A percentile compares a stretch with the other conserved stretches of the same genome.
phyloP scores from a whole-genome alignment of 768 basidiomycete genomes.

The Amanita thiersii region DNA sequence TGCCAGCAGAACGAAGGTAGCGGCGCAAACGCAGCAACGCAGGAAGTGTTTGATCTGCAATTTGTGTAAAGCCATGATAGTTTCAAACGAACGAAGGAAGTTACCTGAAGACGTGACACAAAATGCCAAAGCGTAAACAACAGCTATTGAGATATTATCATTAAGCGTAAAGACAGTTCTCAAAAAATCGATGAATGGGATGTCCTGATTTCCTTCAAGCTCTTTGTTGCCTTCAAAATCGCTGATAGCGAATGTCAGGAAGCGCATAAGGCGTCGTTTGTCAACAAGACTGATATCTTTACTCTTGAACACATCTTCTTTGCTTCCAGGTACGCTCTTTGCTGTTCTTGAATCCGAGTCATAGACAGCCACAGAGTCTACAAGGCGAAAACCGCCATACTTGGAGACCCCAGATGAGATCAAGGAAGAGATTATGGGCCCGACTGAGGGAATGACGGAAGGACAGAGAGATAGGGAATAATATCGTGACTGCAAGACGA shows the following conservation, averaged over 20 bases:
- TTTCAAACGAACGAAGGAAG: constrained; percentile 10
- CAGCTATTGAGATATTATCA: constrained; percentile 44
- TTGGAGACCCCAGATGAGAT: constrained; percentile 78
- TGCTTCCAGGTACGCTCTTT: constrained; percentile 76
- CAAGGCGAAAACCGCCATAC: constrained; percentile 85
- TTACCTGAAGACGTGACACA: constrained; percentile 53
- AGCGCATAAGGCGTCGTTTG: constrained; percentile 89
- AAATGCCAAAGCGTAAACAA: constrained; percentile 76
- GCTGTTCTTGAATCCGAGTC: constrained; percentile 30
- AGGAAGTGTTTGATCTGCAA: constrained; percentile 55
- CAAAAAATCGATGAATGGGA: constrained; percentile 60
- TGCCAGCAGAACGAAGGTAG: constrained; percentile 72
- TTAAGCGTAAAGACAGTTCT: constrained; percentile 54
- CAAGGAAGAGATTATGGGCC: constrained; percentile 71
- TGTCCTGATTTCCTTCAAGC: constrained; percentile 42
- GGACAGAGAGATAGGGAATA: constrained; percentile 87
- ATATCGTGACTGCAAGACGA: constrained; percentile 54
- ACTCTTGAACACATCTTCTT: constrained; percentile 90
- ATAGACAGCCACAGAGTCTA: constrained; percentile 64
- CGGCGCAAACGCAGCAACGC: constrained; percentile 63
- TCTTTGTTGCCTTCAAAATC: constrained; percentile 64
- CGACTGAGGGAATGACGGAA: constrained; percentile 69
- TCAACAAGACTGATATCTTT: constrained; percentile 69
- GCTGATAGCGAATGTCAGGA: constrained; percentile 71
- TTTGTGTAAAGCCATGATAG: neutral